Conservation (phyloP, 495 filamentous ascomycete genomes). For the Cryomyces antarcticus region DNA sequence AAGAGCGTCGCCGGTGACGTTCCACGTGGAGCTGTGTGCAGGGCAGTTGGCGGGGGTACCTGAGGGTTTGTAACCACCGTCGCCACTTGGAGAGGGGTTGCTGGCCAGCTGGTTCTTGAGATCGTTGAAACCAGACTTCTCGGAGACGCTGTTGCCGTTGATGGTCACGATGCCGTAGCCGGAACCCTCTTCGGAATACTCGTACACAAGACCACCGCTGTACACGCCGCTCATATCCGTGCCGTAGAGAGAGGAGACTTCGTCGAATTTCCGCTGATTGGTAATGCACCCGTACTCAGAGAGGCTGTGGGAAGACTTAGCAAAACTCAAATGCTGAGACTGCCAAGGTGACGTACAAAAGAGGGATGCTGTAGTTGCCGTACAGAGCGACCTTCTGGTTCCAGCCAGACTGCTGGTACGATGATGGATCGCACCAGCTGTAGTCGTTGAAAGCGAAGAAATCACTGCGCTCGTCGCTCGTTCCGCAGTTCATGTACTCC, state of each 20-base stretch:
- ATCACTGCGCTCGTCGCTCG: conserved; percentile 66
- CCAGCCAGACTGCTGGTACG: conserved; percentile 64
- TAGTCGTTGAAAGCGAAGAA: conserved; percentile 99
- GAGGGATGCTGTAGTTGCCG: conserved; percentile 71
- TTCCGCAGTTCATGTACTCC: conserved; percentile 85
- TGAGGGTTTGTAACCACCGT: conserved; percentile 56
- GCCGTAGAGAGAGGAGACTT: conserved; percentile 64
- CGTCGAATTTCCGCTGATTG: conserved; percentile 60
- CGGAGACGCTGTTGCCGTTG: conserved; percentile 28
- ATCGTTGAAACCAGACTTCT: conserved; percentile 41
- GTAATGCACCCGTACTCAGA: conserved; percentile 86
- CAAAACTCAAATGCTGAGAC: neutral
- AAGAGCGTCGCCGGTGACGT: conserved; percentile 43
- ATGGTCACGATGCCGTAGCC: conserved; percentile 63
- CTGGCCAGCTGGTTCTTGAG: conserved; percentile 43
- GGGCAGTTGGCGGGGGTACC: conserved; percentile 53
- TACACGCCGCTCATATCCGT: conserved; percentile 75
- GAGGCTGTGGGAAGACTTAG: conserved; percentile 27
- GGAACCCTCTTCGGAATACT: conserved; percentile 67
- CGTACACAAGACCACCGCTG: conserved; percentile 90
- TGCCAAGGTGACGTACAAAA: conserved; percentile 36
- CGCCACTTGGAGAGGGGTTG: conserved; percentile 43
- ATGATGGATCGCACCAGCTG: conserved; percentile 81
- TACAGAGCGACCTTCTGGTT: conserved; percentile 81
- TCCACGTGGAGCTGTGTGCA: conserved; percentile 44